Base-by-base conservation (phyloP, 257 asterid genomes). In the Solanum ossicruentum region DNA sequence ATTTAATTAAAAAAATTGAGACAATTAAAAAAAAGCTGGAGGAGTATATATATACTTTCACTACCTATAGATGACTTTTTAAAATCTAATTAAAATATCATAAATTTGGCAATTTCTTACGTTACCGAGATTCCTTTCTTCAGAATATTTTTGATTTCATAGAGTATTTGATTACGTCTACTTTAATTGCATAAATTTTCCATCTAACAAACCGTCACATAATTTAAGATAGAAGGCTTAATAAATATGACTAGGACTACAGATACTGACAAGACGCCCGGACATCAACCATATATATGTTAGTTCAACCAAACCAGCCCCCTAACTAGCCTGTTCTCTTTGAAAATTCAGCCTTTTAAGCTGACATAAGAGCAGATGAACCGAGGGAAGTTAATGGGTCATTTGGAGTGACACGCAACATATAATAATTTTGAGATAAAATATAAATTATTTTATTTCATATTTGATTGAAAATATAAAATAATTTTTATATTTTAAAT, bases 401-500 rank as follows among this genome's bases (percentile, higher is more conserved):
- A 28, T 28, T 28, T 28, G 32, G 3, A 28, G 3, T 28, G 32
- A 32, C 3, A 0, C 36, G 3, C 0, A 3, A 32, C 0, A 32
- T 32, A 32, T 32, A 32, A 2, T 32, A 32, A 2, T 32, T 32
- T 32, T 1, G 0, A 32, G 0, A 32, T 32, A 32, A 32, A 32
- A 32, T 32, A 3, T 32, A 32, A 32, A 32, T 32, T 32, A 32
- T 10, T 20, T 9, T 8, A 3, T 11, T 55, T 7, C 7, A 32
- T 32, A 1, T 32, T 32, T 32, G 0, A 32, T 32, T 32, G 3
- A 0, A 2, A 1, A 1, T 32, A 32, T 32, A 32, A 2, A 0
- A 32, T 32, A 32, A 32, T 3, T 2, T 32, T 7, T 7, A 55
- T 55, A n/a, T n/a, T n/a, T n/a, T 21, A 10, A 10, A n/a, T 12